phyloP scores from a whole-genome alignment of 2,329 filamentous ascomycete genomes.

The Xylariaceae sp. region DNA sequence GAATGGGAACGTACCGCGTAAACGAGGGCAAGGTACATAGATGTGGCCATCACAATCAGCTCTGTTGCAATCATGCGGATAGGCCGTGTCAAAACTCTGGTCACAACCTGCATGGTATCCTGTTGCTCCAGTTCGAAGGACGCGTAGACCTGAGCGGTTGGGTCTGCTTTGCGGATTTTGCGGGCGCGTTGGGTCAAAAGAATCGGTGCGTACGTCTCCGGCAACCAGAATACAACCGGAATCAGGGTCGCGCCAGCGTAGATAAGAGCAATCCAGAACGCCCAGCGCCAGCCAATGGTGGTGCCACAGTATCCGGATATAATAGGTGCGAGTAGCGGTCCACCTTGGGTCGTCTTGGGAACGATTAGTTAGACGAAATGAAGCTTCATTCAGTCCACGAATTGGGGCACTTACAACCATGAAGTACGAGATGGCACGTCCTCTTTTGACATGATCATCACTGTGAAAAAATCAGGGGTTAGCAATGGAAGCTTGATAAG shows the following conservation, averaged over 20 bases:
- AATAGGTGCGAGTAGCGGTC: conserved; percentile 61
- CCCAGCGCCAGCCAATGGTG: conserved; percentile 62
- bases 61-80: conserved; percentile 68
- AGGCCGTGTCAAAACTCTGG: conserved; percentile 65
- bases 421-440: conserved; percentile 57
- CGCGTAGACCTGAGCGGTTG: conserved; percentile 48
- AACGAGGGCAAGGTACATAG: conserved; percentile 64
- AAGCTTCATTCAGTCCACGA: neutral
- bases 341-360: conserved; percentile 54
- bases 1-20: conserved; percentile 42
- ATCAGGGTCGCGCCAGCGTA: conserved; percentile 58
- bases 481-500: neutral
- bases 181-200: conserved; percentile 53
- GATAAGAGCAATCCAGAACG: conserved; percentile 66
- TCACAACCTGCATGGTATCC: conserved; percentile 53
- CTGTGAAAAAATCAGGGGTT: neutral
- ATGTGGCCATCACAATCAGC: conserved; percentile 66
- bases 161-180: conserved; percentile 51
- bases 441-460: conserved; percentile 48
- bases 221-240: conserved; percentile 53
- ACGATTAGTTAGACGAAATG: neutral
- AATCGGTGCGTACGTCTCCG: conserved; percentile 58
- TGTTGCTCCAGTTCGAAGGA: conserved; percentile 59
- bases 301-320: conserved; percentile 57
- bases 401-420: conserved; percentile 48